phyloP scores from a whole-genome alignment of 2,329 filamentous ascomycete genomes.

The Sporothrix globosa region DNA sequence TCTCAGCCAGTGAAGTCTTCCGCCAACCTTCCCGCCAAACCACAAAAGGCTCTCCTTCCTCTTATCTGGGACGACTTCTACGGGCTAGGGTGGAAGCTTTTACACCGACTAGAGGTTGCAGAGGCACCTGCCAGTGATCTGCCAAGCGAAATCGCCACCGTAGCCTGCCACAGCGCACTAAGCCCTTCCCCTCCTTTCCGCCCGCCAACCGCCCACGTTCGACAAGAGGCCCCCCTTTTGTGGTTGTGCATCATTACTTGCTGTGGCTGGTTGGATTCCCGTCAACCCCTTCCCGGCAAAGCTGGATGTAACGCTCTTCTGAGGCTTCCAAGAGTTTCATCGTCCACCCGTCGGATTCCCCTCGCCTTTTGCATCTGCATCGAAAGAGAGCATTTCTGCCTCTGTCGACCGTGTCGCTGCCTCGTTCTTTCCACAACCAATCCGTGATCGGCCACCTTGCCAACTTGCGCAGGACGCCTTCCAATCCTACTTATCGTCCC shows the following conservation, averaged over 20 bases:
- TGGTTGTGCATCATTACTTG: background rate
- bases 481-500: background rate
- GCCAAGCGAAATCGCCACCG: constrained; percentile 15
- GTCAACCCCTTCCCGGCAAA: constrained; percentile 18
- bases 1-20: constrained; percentile 14
- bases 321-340: constrained; percentile 24
- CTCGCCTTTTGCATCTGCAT: background rate
- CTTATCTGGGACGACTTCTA: background rate
- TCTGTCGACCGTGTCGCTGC: background rate
- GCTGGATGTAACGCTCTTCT: constrained; percentile 21
- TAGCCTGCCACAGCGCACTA: constrained; percentile 12
- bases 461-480: background rate
- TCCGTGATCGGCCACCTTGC: constrained; percentile 2
- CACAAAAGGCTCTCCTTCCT: background rate
- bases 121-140: background rate
- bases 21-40: background rate
- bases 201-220: background rate
- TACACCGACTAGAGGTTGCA: background rate
- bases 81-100: background rate
- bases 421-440: background rate
- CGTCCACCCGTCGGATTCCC: constrained; percentile 1
- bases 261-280: constrained; percentile 15
- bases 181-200: constrained; percentile 3
- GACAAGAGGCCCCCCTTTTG: background rate
- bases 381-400: background rate